A percentile compares a stretch with the other conserved stretches of the same genome.
These are phyloP conservation scores for Periconia digitata DNA, from an alignment of 2,329 filamentous ascomycete species.

Conservation along the genomic window DNA sequence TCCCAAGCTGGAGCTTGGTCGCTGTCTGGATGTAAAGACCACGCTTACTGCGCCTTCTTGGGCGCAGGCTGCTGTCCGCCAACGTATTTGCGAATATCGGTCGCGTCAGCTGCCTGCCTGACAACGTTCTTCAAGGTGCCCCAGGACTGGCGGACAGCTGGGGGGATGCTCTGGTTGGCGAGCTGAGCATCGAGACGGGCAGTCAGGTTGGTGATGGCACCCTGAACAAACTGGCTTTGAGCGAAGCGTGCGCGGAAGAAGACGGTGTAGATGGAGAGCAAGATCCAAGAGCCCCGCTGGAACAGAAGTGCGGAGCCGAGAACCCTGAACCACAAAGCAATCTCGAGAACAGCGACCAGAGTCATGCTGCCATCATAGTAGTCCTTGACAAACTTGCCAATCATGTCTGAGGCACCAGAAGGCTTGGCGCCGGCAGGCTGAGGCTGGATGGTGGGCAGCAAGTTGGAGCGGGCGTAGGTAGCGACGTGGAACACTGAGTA, in stretches of 20 bases:
- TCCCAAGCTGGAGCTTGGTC: constrained; percentile 17
- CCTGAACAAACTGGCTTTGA: constrained; percentile 92
- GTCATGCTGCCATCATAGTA: constrained; percentile 98
- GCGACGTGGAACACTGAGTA: constrained; percentile 99
- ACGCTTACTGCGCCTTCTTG: constrained; percentile 62
- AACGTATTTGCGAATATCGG: constrained; percentile 75
- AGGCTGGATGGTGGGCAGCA: constrained; percentile 84
- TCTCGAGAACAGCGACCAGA: constrained; percentile 85
- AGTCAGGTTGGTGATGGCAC: constrained; percentile 70
- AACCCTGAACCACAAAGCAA: constrained; percentile 82
- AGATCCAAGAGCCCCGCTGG: constrained; percentile 86
- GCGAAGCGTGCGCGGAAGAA: constrained; percentile 90
- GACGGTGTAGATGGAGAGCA: constrained; percentile 80
- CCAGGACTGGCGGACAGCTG: constrained; percentile 78
- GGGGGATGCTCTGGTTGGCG: constrained; percentile 84
- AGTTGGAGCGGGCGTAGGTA: constrained; percentile 90
- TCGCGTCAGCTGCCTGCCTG: constrained; percentile 75
- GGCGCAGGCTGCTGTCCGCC: constrained; percentile 55
- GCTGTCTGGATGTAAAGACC: constrained; percentile 7
- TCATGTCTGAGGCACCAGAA: constrained; percentile 73
- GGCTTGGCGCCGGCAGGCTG: constrained; percentile 57
- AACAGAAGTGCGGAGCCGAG: constrained; percentile 81
- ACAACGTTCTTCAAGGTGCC: constrained; percentile 72
- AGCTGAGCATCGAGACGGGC: constrained; percentile 78
- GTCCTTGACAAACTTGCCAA: constrained; percentile 92